Base-by-base conservation (phyloP, 768 basidiomycete genomes). In the Collybia nuda region DNA sequence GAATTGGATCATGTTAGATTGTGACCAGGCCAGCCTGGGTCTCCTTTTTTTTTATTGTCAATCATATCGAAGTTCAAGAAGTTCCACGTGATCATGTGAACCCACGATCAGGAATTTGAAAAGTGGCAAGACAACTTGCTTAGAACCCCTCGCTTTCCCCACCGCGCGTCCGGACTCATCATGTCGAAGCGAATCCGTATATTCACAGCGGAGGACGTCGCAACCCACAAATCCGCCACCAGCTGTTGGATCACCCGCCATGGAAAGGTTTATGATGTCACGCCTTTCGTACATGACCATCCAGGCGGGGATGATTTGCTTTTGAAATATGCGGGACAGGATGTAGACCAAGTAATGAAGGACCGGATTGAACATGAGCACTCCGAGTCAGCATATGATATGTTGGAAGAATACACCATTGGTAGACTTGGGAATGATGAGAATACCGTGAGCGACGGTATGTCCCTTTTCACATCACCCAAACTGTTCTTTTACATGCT, bases 221-320 rank as follows among this genome's bases (percentile, higher is more conserved):
- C 73, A 2, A 61, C 63, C 24, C 92, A 95, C 74, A 76, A 70
- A 41, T 73, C 77, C 4, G 46, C 74, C 1, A 57, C 69, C 1
- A 90, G 83, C 57, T 93, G 91, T 66, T 98, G 93, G 91, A 74
- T 98, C 44, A 77, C 88, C 2, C 84, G 83, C 65, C 75, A 75
- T 51, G 87, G 86, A 61, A 89, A 85, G 62, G 91, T 99, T 19
- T 98, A 95, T 76, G 86, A 99, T 63, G 84, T 98, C 46, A 86
- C 95, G 2, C 57, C 60, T 3, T 98, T 98, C 70, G 69, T 95
- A 2, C 61, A 78, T 46, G 94, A 96, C 73, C 94, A 97, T 65
- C 93, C 95, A 9, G 96, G 96, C 56, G 94, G 95, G 2, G 96
- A 98, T 67, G 95, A 98, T 64, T 70, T 93, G 55, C 82, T 99